Percentiles rank a stretch among this genome's conserved stretches.
phyloP scores from a whole-genome alignment of 257 asterid genomes.

The Datura wrightii region DNA sequence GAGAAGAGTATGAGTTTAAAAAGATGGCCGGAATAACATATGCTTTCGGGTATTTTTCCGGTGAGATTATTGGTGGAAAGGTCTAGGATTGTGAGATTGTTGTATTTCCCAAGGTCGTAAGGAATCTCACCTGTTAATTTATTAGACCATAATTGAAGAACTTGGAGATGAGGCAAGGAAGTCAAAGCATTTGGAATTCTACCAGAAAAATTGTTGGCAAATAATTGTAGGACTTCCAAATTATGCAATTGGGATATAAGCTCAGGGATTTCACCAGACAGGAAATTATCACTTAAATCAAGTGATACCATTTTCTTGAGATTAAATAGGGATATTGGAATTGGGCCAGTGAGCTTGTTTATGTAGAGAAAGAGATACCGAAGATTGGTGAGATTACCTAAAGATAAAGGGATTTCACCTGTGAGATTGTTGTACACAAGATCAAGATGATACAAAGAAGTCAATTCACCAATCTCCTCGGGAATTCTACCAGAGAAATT shows the following conservation, averaged over 20 bases:
- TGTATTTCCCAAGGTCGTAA: constrained; percentile 54
- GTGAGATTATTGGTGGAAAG: constrained; percentile 77
- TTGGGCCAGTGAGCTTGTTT: constrained; percentile 70
- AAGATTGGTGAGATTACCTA: constrained; percentile 79
- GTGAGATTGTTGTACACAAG: constrained; percentile 79
- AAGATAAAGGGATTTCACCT: constrained; percentile 75
- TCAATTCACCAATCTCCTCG: constrained; percentile 56
- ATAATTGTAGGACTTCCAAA: constrained; percentile 75
- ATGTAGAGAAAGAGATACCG: constrained; percentile 66
- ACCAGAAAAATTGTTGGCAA: constrained; percentile 75
- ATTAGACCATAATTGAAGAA: constrained; percentile 87
- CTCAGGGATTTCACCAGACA: constrained; percentile 74
- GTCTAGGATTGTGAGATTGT: constrained; percentile 75
- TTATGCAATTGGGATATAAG: constrained; percentile 43
- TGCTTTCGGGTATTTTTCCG: constrained; percentile 65
- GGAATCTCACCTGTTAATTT: constrained; percentile 70
- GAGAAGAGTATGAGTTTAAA: constrained; percentile 83
- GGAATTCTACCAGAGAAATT: constrained; percentile 82
- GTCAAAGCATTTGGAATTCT: constrained; percentile 66
- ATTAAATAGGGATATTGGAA: constrained; percentile 60
- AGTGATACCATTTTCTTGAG: constrained; percentile 65
- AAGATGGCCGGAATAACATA: constrained; percentile 58
- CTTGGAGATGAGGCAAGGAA: constrained; percentile 63
- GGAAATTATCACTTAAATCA: constrained; percentile 75
- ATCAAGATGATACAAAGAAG: constrained; percentile 63